Conservation (phyloP, 2,329 filamentous ascomycete species). For the Xylariaceae sp. region DNA sequence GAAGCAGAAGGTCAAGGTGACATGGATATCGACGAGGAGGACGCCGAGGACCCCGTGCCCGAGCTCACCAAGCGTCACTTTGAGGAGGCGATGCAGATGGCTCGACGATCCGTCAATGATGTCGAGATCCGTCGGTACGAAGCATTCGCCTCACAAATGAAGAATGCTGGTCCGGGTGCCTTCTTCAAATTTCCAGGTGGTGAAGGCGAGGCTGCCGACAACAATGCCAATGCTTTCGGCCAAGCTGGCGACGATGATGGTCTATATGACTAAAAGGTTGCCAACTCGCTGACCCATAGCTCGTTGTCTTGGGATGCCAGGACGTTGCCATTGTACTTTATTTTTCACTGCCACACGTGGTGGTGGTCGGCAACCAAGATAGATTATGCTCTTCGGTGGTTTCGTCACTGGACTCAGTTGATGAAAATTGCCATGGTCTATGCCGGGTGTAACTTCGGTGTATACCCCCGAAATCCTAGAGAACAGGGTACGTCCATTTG, state of each 20-base stretch:
- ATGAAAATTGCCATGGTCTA: no score
- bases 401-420: no score
- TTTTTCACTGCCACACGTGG: no score
- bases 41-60: conserved; percentile 83
- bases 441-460: no score
- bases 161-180: conserved; percentile 90
- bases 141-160: conserved; percentile 98
- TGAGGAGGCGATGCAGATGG: conserved; percentile 96
- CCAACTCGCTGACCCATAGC: no score
- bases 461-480: no score
- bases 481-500: no score
- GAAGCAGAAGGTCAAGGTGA: conserved; percentile 85
- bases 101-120: conserved; percentile 88
- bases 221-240: conserved; percentile 63
- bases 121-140: conserved; percentile 98
- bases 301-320: no score
- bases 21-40: conserved; percentile 75
- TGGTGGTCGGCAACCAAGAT: no score
- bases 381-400: no score
- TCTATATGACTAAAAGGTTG: conserved; percentile 76
- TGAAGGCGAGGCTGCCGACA: conserved; percentile 63
- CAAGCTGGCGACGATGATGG: conserved; percentile 92
- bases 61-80: conserved; percentile 96
- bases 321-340: no score
- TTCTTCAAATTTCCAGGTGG: conserved; percentile 96